Conservation (phyloP, 345 rosid genomes). For the Corchorus olitorius region DNA sequence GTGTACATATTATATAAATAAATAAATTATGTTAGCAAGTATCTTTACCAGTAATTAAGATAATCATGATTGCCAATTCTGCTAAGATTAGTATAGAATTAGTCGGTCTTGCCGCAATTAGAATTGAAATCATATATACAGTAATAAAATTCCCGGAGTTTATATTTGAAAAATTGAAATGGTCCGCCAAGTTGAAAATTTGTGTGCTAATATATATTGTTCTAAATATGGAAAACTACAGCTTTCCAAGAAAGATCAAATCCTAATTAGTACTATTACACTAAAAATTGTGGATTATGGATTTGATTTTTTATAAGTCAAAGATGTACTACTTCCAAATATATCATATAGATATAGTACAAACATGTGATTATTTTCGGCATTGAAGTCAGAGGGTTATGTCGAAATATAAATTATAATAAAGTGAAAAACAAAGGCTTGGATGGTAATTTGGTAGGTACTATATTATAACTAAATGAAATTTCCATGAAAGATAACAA, state of each 20-base stretch:
- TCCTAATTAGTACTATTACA: background rate
- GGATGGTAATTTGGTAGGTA: no score
- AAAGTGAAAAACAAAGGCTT: no score
- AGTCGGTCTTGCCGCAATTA: background rate
- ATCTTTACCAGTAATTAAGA: background rate
- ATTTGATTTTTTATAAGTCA: background rate
- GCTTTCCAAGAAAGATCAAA: constrained; percentile 5
- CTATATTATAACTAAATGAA: no score
- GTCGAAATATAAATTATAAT: background rate
- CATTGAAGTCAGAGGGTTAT: background rate
- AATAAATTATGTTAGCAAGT: no score
- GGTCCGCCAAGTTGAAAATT: background rate
- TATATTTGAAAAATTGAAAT: background rate
- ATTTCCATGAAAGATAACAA: no score
- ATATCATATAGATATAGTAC: no score
- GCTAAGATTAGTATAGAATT: background rate
- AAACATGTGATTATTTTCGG: background rate
- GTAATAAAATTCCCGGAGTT: background rate
- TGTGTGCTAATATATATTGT: constrained; percentile 1
- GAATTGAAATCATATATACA: background rate
- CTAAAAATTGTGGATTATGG: background rate
- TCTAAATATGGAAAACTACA: background rate
- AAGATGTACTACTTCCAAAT: background rate
- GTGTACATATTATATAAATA: no score
- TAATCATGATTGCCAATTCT: background rate